A percentile compares a stretch with the other conserved stretches of the same genome.
These are phyloP conservation scores for Myxozyma mucilagina DNA, from an alignment of 805 yeast genomes.

Conservation along the genomic window DNA sequence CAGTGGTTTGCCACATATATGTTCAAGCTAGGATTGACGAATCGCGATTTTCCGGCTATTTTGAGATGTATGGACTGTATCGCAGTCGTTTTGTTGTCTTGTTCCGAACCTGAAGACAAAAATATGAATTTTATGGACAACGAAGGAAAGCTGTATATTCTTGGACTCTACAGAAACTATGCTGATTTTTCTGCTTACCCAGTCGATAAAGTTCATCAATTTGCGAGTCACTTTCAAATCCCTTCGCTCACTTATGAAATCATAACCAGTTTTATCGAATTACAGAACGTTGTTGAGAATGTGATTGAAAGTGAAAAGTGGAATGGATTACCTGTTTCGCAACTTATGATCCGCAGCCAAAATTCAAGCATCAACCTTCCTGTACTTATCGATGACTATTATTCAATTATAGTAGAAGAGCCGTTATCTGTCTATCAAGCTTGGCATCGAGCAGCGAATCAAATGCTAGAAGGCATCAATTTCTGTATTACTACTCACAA, in stretches of 20 bases:
- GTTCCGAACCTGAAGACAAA: conserved; percentile 71
- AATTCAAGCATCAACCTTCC: background rate
- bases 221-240: conserved; percentile 73
- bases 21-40: conserved; percentile 41
- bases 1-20: conserved; percentile 58
- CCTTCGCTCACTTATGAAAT: conserved; percentile 49
- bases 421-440: conserved; percentile 89
- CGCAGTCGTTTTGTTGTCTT: conserved; percentile 90
- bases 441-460: conserved; percentile 81
- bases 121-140: conserved; percentile 52
- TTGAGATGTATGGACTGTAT: conserved; percentile 60
- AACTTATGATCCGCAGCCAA: background rate
- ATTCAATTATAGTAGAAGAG: conserved; percentile 91
- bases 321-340: conserved; percentile 68
- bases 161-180: conserved; percentile 76
- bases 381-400: conserved; percentile 54
- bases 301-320: conserved; percentile 68
- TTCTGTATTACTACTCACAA: conserved; percentile 52
- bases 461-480: conserved; percentile 46
- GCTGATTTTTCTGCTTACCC: conserved; percentile 64
- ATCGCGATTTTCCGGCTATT: conserved; percentile 54
- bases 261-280: conserved; percentile 43
- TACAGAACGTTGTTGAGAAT: conserved; percentile 55
- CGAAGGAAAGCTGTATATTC: conserved; percentile 81
- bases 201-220: conserved; percentile 56